Percentiles rank a stretch among this genome's conserved stretches.
These are phyloP conservation scores for Mortierella sp. DNA, from an alignment of 371 early-diverging fungal species.

Conservation along the genomic window DNA sequence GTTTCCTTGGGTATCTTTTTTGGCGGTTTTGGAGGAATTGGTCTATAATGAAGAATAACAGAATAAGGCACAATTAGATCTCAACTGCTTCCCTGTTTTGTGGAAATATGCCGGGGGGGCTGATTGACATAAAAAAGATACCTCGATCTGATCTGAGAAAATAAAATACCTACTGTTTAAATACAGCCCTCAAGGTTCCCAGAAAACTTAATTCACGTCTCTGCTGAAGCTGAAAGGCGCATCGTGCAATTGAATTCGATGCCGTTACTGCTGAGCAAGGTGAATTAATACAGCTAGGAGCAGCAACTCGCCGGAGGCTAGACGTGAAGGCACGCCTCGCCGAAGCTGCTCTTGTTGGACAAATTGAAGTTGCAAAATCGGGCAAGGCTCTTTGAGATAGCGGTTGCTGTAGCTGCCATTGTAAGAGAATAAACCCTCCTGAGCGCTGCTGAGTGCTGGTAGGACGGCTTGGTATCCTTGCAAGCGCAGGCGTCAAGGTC, in stretches of 20 bases:
- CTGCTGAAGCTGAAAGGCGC: slow-evolving; percentile 33
- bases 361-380: slow-evolving; percentile 6
- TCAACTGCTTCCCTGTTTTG: too few relatives aligned
- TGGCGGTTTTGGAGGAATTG: slow-evolving; percentile 57
- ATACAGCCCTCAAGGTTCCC: slow-evolving; percentile 50
- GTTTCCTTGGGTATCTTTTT: slow-evolving; percentile 58
- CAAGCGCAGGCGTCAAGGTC: slow-evolving; percentile 20
- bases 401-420: slow-evolving; percentile 8
- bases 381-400: background rate
- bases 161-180: slow-evolving; percentile 42
- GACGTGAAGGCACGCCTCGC: slow-evolving; percentile 20
- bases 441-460: slow-evolving; percentile 1
- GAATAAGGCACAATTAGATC: too few relatives aligned
- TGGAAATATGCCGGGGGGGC: background rate
- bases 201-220: slow-evolving; percentile 42
- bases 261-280: background rate
- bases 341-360: slow-evolving; percentile 1
- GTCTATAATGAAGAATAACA: slow-evolving; percentile 15
- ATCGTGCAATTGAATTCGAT: background rate
- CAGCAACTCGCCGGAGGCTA: slow-evolving; percentile 29
- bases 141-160: slow-evolving; percentile 6
- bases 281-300: background rate
- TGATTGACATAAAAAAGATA: background rate
- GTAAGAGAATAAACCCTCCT: slow-evolving; percentile 8
- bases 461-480: slow-evolving; percentile 23